These are phyloP conservation scores for Emericellopsis cladophorae DNA, from an alignment of 2,329 filamentous ascomycete genomes.

Conservation along the genomic window DNA sequence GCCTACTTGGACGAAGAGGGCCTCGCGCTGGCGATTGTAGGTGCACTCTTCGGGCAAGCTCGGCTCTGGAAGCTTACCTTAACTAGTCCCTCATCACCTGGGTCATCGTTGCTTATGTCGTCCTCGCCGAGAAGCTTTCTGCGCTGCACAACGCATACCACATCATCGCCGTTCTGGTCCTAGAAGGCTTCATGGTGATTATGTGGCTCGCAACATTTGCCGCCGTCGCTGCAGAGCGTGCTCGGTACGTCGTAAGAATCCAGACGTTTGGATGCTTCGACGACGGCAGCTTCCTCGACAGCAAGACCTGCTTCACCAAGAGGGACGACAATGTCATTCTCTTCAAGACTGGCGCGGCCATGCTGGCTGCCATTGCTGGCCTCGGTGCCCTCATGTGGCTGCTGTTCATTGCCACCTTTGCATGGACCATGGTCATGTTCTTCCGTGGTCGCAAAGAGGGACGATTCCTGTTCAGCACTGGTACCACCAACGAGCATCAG, in stretches of 20 bases:
- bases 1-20: constrained; percentile 24
- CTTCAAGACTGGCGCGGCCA: constrained; percentile 17
- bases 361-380: constrained; percentile 26
- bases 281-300: constrained; percentile 25
- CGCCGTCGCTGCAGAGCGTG: constrained; percentile 24
- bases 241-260: constrained; percentile 18
- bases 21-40: constrained; percentile 26
- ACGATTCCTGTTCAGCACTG: constrained; percentile 12
- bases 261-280: constrained; percentile 16
- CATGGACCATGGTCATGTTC: constrained; percentile 21
- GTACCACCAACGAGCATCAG: constrained; percentile 13
- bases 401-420: constrained; percentile 23
- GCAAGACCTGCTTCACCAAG: constrained; percentile 19
- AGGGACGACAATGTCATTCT: constrained; percentile 15
- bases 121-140: constrained; percentile 26
- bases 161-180: constrained; percentile 27
- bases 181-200: constrained; percentile 29
- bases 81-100: constrained; percentile 25
- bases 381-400: constrained; percentile 30
- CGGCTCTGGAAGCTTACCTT: constrained; percentile 3
- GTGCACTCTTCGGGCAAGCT: constrained; percentile 4
- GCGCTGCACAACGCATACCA: constrained; percentile 24
- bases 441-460: constrained; percentile 23
- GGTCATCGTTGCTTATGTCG: constrained; percentile 25
- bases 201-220: constrained; percentile 33